A percentile compares a stretch with the other conserved stretches of the same genome.
These are phyloP conservation scores for Xylariomycetidae sp. DNA, from an alignment of 2,329 filamentous ascomycete species.

Conservation along the genomic window DNA sequence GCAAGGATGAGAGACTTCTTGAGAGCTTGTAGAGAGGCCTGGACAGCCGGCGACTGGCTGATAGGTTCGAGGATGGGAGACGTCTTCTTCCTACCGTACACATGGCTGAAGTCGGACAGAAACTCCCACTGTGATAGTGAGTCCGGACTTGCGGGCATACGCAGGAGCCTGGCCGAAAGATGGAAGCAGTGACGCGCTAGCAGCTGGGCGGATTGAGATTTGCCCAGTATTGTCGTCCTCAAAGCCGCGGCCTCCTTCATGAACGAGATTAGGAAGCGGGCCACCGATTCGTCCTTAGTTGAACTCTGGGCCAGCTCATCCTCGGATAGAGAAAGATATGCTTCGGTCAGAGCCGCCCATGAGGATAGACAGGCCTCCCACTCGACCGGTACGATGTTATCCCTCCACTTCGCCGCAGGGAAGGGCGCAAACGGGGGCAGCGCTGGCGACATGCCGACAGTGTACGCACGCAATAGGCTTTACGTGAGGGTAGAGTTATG, in stretches of 20 bases:
- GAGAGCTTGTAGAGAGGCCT: slow-evolving; percentile 48
- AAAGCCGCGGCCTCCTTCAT: slow-evolving; percentile 46
- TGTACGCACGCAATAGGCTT: no score
- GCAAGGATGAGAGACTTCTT: slow-evolving; percentile 58
- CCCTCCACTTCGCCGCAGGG: slow-evolving; percentile 61
- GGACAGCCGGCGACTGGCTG: slow-evolving; percentile 46
- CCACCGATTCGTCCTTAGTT: slow-evolving; percentile 51
- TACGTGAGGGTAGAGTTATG: no score
- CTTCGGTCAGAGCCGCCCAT: slow-evolving; percentile 64
- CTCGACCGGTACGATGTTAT: slow-evolving; percentile 60
- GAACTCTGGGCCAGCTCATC: slow-evolving; percentile 47
- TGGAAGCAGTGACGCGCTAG: slow-evolving; percentile 62
- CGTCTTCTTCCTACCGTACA: slow-evolving; percentile 59
- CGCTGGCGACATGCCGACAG: slow-evolving; percentile 30
- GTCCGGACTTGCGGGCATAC: slow-evolving; percentile 34
- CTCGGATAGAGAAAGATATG: slow-evolving; percentile 55
- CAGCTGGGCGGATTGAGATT: slow-evolving; percentile 28
- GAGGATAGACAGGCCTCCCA: slow-evolving; percentile 74
- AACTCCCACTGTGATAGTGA: slow-evolving; percentile 59
- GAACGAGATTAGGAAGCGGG: slow-evolving; percentile 61
- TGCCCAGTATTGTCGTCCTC: slow-evolving; percentile 28
- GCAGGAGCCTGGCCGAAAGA: slow-evolving; percentile 53
- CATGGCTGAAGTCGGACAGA: slow-evolving; percentile 59
- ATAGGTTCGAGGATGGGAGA: slow-evolving; percentile 42
- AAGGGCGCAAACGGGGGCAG: slow-evolving; percentile 74